Conservation (phyloP, 2,329 filamentous ascomycete species). For the Tolypocladium tropicale region DNA sequence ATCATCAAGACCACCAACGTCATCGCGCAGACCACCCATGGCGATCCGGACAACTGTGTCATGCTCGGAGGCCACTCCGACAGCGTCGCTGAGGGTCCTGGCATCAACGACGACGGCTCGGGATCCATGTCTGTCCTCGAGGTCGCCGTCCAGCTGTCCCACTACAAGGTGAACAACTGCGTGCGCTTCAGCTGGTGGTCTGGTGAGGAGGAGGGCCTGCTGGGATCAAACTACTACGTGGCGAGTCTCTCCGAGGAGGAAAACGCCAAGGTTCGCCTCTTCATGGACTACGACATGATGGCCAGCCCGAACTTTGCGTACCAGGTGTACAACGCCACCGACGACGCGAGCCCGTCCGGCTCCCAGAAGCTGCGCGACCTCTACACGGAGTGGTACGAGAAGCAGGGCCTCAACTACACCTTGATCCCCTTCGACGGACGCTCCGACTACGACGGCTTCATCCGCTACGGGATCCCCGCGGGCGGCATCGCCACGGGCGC, state of each 20-base stretch:
- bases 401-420: conserved; percentile 53
- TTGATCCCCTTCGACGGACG: conserved; percentile 69
- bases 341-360: conserved; percentile 58
- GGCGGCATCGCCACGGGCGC: conserved; percentile 72
- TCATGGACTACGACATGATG: conserved; percentile 64
- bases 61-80: conserved; percentile 57
- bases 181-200: conserved; percentile 61
- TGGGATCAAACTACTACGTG: conserved; percentile 55
- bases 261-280: conserved; percentile 51
- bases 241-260: conserved; percentile 42
- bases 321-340: conserved; percentile 62
- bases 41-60: conserved; percentile 53
- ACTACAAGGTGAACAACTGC: conserved; percentile 52
- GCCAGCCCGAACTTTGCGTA: conserved; percentile 56
- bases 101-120: conserved; percentile 71
- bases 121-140: conserved; percentile 54
- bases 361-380: conserved; percentile 59
- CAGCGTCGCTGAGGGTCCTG: conserved; percentile 52
- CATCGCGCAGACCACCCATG: conserved; percentile 48
- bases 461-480: conserved; percentile 59
- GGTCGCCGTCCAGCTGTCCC: conserved; percentile 47
- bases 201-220: conserved; percentile 55
- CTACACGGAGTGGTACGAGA: conserved; percentile 57
- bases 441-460: conserved; percentile 72
- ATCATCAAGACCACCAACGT: conserved; percentile 48